Base-by-base conservation (phyloP, 257 asterid species). In the Ilex asprella region DNA sequence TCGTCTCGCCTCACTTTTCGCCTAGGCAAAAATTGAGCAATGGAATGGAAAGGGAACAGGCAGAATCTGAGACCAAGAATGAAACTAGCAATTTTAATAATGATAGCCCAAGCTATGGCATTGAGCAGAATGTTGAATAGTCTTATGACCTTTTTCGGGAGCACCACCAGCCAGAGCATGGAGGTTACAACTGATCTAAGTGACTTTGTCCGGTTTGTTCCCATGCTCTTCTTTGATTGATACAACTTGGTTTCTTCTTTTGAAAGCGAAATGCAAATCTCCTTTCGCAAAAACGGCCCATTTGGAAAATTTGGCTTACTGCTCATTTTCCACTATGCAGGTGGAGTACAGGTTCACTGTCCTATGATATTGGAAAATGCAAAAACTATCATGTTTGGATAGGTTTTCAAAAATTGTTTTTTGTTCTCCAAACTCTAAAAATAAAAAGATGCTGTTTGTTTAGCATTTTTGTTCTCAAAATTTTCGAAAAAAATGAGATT, bases 11-110 rank as follows among this genome's bases (percentile, higher is more conserved):
- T n/a, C n/a, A n/a, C n/a, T n/a, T n/a, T n/a, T n/a, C n/a, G n/a
- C n/a, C n/a, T n/a, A n/a, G n/a, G 95, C 92, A 55, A 88, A 75
- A 70, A 88, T 85, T 58, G 95, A 83, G 64, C 89, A 66, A 54
- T 88, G 96, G 96, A 88, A 88, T 61, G 79, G 96, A 88, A 75
- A 88, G 74, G 64, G 94, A 88, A 65, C 82, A 56, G 61, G 64
- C 65, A 32, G 92, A 67, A 6, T 47, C 87, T 64, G 75, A 62
- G 55, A 70, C 64, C 67, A 78, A 69, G 69, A 67, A 59, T 60
- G 69, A 62, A 21, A 21, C 27, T 21, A 21, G 27, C 8, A 35
- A 35, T 2, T 76, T 35, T 35, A 3, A 67, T 31, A 44, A 61
- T 44, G 91, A 78, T 65, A 78, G 74, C 62, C 62, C 15, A 50